These are phyloP conservation scores for Zymoseptoria ardabiliae DNA, from an alignment of 2,329 filamentous ascomycete genomes.

Conservation along the genomic window DNA sequence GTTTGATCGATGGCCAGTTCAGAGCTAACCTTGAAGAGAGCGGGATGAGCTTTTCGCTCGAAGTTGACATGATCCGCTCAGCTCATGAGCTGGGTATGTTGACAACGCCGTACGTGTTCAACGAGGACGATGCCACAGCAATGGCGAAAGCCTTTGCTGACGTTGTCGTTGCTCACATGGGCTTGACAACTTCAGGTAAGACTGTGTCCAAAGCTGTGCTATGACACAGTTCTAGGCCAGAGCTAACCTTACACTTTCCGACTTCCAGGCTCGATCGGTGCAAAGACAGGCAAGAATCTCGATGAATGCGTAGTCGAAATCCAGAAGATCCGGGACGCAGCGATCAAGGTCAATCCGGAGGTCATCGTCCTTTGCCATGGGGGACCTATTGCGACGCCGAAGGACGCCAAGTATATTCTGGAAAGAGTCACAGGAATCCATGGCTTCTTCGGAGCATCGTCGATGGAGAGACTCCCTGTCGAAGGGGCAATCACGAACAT, in stretches of 20 bases:
- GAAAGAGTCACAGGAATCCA: conserved; percentile 56
- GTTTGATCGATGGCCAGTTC: conserved; percentile 62
- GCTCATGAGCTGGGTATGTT: conserved; percentile 55
- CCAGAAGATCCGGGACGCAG: conserved; percentile 58
- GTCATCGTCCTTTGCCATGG: conserved; percentile 65
- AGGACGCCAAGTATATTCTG: conserved; percentile 58
- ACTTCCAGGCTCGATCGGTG: conserved; percentile 56
- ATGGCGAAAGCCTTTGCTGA: conserved; percentile 62
- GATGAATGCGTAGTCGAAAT: conserved; percentile 58
- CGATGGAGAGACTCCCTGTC: conserved; percentile 62
- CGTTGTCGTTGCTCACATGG: conserved; percentile 62
- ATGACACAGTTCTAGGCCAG: no score
- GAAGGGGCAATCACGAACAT: conserved; percentile 57
- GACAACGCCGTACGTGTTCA: conserved; percentile 66
- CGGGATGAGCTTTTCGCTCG: conserved; percentile 59
- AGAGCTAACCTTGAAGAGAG: conserved; percentile 63
- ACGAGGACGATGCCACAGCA: conserved; percentile 50
- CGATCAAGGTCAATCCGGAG: conserved; percentile 47
- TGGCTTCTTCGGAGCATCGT: conserved; percentile 64
- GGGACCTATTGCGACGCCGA: conserved; percentile 57
- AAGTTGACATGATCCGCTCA: conserved; percentile 57
- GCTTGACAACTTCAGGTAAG: conserved; percentile 52
- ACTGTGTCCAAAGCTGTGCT: neutral
- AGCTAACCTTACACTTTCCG: neutral
- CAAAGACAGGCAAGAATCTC: conserved; percentile 51